phyloP scores from a whole-genome alignment of 495 filamentous ascomycete species.

The Aspergillus wentii region DNA sequence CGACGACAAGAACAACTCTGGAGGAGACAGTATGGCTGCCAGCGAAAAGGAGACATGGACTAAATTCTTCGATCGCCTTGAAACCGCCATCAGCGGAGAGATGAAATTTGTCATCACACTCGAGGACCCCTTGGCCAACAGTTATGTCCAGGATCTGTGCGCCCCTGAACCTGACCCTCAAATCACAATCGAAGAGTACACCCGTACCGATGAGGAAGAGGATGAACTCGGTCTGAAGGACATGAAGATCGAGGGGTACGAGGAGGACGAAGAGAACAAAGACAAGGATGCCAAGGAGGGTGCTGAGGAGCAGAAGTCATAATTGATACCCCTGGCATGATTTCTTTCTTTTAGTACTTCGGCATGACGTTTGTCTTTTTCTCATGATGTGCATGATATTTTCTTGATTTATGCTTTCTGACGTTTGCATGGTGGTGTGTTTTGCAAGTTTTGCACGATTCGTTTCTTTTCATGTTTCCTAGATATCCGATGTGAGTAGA shows the following conservation, averaged over 20 bases:
- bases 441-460: conserved; percentile 7
- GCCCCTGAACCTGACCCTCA: conserved; percentile 70
- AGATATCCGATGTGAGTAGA: conserved; percentile 21
- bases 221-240: conserved; percentile 85
- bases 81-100: conserved; percentile 74
- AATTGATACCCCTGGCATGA: conserved; percentile 9
- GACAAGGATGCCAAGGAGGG: conserved; percentile 14
- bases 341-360: conserved; percentile 4
- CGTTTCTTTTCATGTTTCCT: conserved; percentile 9
- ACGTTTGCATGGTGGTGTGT: conserved; percentile 20
- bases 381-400: conserved; percentile 27
- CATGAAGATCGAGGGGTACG: conserved; percentile 90
- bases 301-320: conserved; percentile 18
- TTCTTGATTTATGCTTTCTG: conserved; percentile 7
- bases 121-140: conserved; percentile 81
- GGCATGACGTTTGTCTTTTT: conserved; percentile 13
- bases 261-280: conserved; percentile 42
- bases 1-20: conserved; percentile 43
- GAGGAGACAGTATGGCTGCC: conserved; percentile 69
- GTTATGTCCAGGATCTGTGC: conserved; percentile 86
- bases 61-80: conserved; percentile 71
- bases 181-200: conserved; percentile 78
- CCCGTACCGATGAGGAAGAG: conserved; percentile 81
- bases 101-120: conserved; percentile 81
- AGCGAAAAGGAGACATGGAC: conserved; percentile 67